Evolutionary conservation across 208 protist genomes (phyloP).

Genomic region (Hexamita inflata): DNA sequence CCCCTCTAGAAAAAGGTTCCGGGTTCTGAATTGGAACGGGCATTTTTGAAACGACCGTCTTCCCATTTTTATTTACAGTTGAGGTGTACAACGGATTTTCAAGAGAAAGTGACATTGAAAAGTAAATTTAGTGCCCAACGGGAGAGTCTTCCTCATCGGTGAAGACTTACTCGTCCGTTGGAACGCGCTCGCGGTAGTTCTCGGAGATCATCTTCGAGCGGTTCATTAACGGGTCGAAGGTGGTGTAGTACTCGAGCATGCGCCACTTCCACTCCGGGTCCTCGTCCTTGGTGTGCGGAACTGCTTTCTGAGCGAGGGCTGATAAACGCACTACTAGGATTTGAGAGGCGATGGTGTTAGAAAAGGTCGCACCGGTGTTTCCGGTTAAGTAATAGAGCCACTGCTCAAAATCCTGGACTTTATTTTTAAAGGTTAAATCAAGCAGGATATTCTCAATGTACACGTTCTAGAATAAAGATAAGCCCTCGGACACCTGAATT

Average conservation of each 20-base stretch:
- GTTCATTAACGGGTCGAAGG: conserved; percentile 8
- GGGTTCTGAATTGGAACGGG: neutral
- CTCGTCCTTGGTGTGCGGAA: neutral
- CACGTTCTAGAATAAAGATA: conserved; percentile 1
- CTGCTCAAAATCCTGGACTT: conserved; percentile 16
- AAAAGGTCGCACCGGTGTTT: neutral
- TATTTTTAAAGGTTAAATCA: neutral
- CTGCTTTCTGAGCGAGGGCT: neutral
- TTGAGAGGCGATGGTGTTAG: conserved; percentile 11
- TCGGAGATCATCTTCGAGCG: neutral
- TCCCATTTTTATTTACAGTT: neutral
- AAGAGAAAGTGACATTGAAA: neutral
- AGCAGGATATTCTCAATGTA: conserved; percentile 23
- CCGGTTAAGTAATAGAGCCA: conserved; percentile 29
- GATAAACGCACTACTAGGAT: conserved; percentile 2
- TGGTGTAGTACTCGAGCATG: conserved; percentile 22
- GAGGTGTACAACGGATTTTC: neutral
- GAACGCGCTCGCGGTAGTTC: neutral
- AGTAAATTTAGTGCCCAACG: conserved; percentile 10
- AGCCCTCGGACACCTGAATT: neutral
- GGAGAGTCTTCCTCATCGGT: conserved; percentile 1
- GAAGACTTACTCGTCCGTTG: neutral
- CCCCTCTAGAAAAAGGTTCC: neutral
- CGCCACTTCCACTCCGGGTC: conserved; percentile 13
- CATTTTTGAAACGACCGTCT: neutral